phyloP scores from a whole-genome alignment of 2,329 filamentous ascomycete species.

The Allantophomopsis lycopodina region DNA sequence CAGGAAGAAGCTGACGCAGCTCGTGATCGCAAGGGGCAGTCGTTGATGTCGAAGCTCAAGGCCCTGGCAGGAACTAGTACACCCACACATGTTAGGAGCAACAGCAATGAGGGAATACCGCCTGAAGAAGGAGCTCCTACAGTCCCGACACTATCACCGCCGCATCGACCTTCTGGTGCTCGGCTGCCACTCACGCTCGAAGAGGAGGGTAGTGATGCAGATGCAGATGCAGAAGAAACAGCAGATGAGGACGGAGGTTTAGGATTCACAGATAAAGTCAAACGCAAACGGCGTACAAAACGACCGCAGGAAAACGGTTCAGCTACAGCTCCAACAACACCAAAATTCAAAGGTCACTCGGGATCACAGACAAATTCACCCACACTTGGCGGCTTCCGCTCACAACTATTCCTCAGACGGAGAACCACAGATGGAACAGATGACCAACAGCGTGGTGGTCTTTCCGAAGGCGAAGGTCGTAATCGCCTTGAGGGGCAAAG shows the following conservation, averaged over 20 bases:
- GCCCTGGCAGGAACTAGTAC: conserved; percentile 47
- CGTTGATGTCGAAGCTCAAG: conserved; percentile 68
- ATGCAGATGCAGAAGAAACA: conserved; percentile 76
- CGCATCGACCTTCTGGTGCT: conserved; percentile 33
- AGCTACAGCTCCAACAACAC: conserved; percentile 52
- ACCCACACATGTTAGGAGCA: conserved; percentile 28
- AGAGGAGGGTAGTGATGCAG: conserved; percentile 53
- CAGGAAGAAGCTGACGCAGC: conserved; percentile 46
- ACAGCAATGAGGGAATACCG: conserved; percentile 18
- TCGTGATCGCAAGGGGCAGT: conserved; percentile 46
- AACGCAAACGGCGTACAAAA: conserved; percentile 50
- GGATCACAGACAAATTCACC: conserved; percentile 13
- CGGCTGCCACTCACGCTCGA: conserved; percentile 37
- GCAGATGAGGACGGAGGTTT: conserved; percentile 55
- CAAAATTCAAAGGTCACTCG: conserved; percentile 21
- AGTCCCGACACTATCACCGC: conserved; percentile 19
- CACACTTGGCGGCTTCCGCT: conserved; percentile 9
- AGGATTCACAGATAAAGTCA: conserved; percentile 31
- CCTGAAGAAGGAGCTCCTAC: conserved; percentile 15
- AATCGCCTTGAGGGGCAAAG: conserved; percentile 41
- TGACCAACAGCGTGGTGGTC: conserved; percentile 42
- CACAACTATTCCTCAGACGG: conserved; percentile 42
- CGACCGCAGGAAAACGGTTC: conserved; percentile 37
- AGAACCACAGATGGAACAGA: conserved; percentile 52
- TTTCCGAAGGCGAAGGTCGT: conserved; percentile 65